Percentiles rank a stretch among this genome's conserved stretches.
Conservation (phyloP, 306 rosid species). For the Quercus ilex region DNA sequence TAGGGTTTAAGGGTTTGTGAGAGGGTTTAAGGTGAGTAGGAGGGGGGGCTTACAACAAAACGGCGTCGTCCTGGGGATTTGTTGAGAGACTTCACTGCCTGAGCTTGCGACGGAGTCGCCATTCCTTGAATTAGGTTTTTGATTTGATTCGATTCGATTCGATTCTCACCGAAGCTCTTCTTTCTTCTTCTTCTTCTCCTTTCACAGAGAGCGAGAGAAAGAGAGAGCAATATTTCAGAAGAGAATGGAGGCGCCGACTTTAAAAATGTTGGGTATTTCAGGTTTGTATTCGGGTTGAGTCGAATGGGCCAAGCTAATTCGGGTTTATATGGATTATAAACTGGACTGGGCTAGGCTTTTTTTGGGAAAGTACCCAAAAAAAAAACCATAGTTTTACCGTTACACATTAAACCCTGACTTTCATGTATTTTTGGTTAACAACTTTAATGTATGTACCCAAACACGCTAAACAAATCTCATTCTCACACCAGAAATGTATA, state of each 20-base stretch:
- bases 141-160: neutral
- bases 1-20: conserved; percentile 25
- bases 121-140: conserved; percentile 14
- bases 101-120: conserved; percentile 69
- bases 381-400: too few species aligned
- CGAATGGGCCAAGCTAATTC: neutral
- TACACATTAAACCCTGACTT: too few species aligned
- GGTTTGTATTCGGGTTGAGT: neutral
- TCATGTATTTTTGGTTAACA: too few species aligned
- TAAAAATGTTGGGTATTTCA: neutral
- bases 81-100: conserved; percentile 90
- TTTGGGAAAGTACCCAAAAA: too few species aligned
- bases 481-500: too few species aligned
- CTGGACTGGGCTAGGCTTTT: too few species aligned
- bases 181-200: neutral
- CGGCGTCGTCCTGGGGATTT: conserved; percentile 71
- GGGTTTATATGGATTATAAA: neutral
- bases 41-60: conserved; percentile 49
- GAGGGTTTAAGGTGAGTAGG: neutral
- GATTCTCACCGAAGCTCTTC: neutral
- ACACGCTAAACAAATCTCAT: too few species aligned
- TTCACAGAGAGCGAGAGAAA: neutral
- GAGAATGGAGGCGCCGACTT: neutral
- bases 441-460: too few species aligned
- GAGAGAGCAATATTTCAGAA: neutral